A percentile compares a stretch with the other conserved stretches of the same genome.
Conservation (phyloP, 192 early-diverging fungal genomes). For the Coemansia sp. region DNA sequence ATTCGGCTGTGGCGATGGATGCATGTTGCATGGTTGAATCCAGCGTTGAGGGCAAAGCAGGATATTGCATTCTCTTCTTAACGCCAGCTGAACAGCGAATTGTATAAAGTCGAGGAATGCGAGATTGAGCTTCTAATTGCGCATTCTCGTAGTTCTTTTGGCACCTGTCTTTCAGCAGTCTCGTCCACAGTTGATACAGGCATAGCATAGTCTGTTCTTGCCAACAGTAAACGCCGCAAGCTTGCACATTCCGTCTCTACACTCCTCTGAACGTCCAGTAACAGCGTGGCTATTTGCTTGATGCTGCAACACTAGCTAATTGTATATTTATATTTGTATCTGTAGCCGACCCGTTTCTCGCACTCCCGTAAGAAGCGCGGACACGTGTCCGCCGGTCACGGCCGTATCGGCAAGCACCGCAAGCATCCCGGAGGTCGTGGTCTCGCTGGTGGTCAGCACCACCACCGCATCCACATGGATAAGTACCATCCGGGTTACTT, state of each 20-base stretch:
- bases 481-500: slow-evolving; percentile 99
- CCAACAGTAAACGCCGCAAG: neutral
- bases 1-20: slow-evolving; percentile 1
- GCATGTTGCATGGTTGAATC: neutral
- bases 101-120: neutral
- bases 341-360: slow-evolving; percentile 58
- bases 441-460: slow-evolving; percentile 99
- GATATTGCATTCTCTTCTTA: neutral
- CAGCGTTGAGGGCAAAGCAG: neutral
- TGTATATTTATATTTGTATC: neutral
- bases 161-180: neutral
- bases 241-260: neutral
- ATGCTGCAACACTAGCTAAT: too few relatives aligned
- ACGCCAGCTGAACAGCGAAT: neutral
- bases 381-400: slow-evolving; percentile 99
- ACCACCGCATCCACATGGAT: slow-evolving; percentile 99
- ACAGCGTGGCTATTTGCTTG: too few relatives aligned
- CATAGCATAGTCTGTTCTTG: too few relatives aligned
- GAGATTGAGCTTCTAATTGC: neutral
- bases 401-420: slow-evolving; percentile 99
- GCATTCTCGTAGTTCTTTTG: neutral
- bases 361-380: slow-evolving; percentile 87
- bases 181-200: neutral
- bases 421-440: slow-evolving; percentile 99
- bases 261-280: neutral